Evolutionary conservation across 345 rosid genomes (phyloP), one percentile per base, ranked within the genome.

Genomic region (Cochlearia excelsa): DNA sequence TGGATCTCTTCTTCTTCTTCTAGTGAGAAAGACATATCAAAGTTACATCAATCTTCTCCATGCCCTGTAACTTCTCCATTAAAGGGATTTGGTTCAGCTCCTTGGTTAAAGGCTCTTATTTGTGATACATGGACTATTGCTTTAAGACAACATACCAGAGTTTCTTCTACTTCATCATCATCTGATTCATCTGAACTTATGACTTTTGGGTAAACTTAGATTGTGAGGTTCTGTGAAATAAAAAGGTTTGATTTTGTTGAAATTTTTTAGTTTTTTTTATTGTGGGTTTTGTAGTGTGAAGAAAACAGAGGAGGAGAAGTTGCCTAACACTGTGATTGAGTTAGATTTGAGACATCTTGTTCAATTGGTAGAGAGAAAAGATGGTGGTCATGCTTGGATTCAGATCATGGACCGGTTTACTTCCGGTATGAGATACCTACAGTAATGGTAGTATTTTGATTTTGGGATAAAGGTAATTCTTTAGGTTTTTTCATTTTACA

Each of bases 361-460:
- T 54, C 78, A 67, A 42, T 82, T 84, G 55, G 82, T 77, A 43
- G 88, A 83, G 80, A 73, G 77, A 74, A 90, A 72, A 66, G 93
- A 87, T 69, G 94, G 85, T 63, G 90, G 88, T 48, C 85, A 78
- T 44, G 30, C 80, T 35, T 87, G 97, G 94, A 74, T 63, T 59
- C 78, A 75, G 50, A 80, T 90, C 80, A 87, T 90, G 90, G 88
- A 85, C 69, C 80, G 88, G 48, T 78, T 76, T 37, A 81, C 75
- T 9, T 30, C 79, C 46, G 79, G 74, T 51, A 79, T 87, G 90
- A 69, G 62, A 48, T 90, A 83, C 68, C 84, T n/a, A n/a, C n/a
- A n/a, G n/a, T n/a, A n/a, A n/a, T n/a, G n/a, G n/a, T n/a, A n/a
- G n/a, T n/a, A n/a, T n/a, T n/a, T n/a, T n/a, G n/a, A n/a, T n/a